A percentile compares a stretch with the other conserved stretches of the same genome.
These are phyloP conservation scores for Pestalotiopsis sp. DNA, from an alignment of 2,329 filamentous ascomycete genomes.

Conservation along the genomic window DNA sequence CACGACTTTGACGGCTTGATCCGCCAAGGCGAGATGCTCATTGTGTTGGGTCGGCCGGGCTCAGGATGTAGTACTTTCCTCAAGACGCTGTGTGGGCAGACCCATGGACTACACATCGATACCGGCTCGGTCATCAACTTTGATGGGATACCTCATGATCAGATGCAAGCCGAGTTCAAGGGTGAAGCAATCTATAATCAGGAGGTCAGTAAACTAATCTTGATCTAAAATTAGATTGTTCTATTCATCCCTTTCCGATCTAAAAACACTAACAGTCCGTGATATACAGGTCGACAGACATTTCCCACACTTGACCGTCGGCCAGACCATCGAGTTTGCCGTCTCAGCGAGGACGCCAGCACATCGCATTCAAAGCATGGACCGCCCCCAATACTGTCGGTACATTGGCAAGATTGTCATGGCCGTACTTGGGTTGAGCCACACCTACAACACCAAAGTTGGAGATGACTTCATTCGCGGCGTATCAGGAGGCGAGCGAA, in stretches of 20 bases:
- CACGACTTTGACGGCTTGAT: slow-evolving; percentile 66
- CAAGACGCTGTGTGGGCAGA: slow-evolving; percentile 44
- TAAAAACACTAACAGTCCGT: background rate
- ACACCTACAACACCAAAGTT: slow-evolving; percentile 73
- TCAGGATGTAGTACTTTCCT: slow-evolving; percentile 54
- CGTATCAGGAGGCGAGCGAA: slow-evolving; percentile 71
- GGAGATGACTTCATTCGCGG: slow-evolving; percentile 76
- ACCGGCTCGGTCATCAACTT: slow-evolving; percentile 56
- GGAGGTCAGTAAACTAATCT: slow-evolving; percentile 1
- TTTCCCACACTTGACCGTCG: slow-evolving; percentile 75
- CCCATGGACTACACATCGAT: slow-evolving; percentile 17
- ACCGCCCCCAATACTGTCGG: slow-evolving; percentile 58
- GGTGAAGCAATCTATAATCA: slow-evolving; percentile 47
- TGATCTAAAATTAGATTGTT: too few species aligned
- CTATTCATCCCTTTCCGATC: background rate
- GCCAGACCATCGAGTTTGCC: slow-evolving; percentile 74
- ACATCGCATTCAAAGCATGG: slow-evolving; percentile 64
- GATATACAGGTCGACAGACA: slow-evolving; percentile 35
- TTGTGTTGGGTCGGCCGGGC: slow-evolving; percentile 51
- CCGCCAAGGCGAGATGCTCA: slow-evolving; percentile 55
- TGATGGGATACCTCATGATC: slow-evolving; percentile 55
- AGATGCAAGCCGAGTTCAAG: slow-evolving; percentile 62
- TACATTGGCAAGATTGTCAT: slow-evolving; percentile 71
- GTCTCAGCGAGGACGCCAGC: slow-evolving; percentile 69
- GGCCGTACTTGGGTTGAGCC: slow-evolving; percentile 72